phyloP scores from a whole-genome alignment of 129 eudicot genomes.

The Flaveria linearis region DNA sequence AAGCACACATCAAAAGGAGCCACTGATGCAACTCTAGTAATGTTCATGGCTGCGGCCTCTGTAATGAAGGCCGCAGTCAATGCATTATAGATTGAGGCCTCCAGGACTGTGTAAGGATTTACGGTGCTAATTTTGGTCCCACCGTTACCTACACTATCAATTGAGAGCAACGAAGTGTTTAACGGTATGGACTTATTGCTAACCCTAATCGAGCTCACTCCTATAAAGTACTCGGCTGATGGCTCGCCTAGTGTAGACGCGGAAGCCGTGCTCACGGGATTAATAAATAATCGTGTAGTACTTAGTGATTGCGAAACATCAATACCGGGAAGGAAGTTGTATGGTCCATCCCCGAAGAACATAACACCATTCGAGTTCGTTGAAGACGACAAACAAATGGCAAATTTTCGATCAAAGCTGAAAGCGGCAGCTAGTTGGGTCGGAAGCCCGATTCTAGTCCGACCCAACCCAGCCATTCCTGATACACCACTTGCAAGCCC shows the following conservation, averaged over 20 bases:
- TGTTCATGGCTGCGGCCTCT: slow-evolving; percentile 41
- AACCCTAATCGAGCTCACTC: slow-evolving; percentile 54
- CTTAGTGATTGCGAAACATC: slow-evolving; percentile 36
- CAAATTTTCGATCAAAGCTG: slow-evolving; percentile 54
- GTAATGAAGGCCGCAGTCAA: slow-evolving; percentile 34
- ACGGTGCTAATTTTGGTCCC: slow-evolving; percentile 74
- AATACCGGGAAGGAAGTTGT: slow-evolving; percentile 41
- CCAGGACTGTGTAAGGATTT: slow-evolving; percentile 58
- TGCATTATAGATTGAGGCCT: slow-evolving; percentile 45
- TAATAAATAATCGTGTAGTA: slow-evolving; percentile 42
- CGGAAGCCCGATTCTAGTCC: slow-evolving; percentile 48
- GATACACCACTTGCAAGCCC: slow-evolving; percentile 46
- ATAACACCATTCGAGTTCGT: slow-evolving; percentile 44
- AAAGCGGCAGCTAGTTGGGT: slow-evolving; percentile 49
- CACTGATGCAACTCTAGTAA: slow-evolving; percentile 39
- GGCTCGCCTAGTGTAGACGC: slow-evolving; percentile 37
- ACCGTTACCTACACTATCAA: slow-evolving; percentile 52
- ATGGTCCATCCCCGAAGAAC: slow-evolving; percentile 60
- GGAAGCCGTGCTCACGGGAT: slow-evolving; percentile 50
- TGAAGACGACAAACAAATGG: slow-evolving; percentile 50
- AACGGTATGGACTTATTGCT: slow-evolving; percentile 34
- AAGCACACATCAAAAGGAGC: slow-evolving; percentile 57
- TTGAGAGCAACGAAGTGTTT: slow-evolving; percentile 47
- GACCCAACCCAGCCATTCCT: slow-evolving; percentile 63
- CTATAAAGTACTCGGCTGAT: slow-evolving; percentile 57